Evolutionary conservation across 805 yeast genomes (phyloP).

Genomic region (Candida easanensis): DNA sequence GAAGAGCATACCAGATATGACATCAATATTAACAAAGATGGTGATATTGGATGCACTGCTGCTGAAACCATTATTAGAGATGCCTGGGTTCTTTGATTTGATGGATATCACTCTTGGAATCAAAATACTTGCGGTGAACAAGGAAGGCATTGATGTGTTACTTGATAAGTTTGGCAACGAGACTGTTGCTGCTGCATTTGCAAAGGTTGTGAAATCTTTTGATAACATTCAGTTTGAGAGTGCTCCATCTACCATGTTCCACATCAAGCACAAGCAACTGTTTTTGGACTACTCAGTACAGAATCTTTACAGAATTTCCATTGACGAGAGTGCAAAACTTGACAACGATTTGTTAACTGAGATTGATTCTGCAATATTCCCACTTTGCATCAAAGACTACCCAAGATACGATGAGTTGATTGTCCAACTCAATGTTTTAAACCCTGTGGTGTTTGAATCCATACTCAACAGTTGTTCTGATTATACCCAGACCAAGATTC

Average conservation of each 20-base stretch:
- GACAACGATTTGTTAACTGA: slow-evolving; percentile 3
- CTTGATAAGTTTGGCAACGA: slow-evolving; percentile 11
- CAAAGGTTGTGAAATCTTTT: slow-evolving; percentile 18
- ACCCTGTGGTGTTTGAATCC: slow-evolving; percentile 9
- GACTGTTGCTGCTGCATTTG: slow-evolving; percentile 17
- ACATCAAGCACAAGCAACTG: slow-evolving; percentile 21
- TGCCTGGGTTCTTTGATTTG: slow-evolving; percentile 27
- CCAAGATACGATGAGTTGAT: slow-evolving; percentile 26
- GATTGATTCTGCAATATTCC: slow-evolving; percentile 20
- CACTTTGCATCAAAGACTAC: slow-evolving; percentile 26
- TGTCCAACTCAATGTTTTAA: slow-evolving; percentile 14
- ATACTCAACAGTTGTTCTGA: slow-evolving; percentile 11
- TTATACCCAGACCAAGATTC: slow-evolving; percentile 21
- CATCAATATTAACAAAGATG: slow-evolving; percentile 20
- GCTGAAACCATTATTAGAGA: slow-evolving; percentile 29
- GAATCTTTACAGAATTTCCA: slow-evolving; percentile 21
- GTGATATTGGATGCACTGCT: slow-evolving; percentile 28
- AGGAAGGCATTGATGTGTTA: slow-evolving; percentile 21
- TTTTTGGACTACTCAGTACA: slow-evolving; percentile 20
- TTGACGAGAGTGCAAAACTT: slow-evolving; percentile 15
- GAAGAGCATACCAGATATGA: slow-evolving; percentile 13
- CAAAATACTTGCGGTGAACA: slow-evolving; percentile 32
- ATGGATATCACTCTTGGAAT: slow-evolving; percentile 28
- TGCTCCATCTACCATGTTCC: slow-evolving; percentile 27
- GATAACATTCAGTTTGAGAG: slow-evolving; percentile 21